Evolutionary conservation across 75 land plant genomes (phyloP).

Genomic region (Isoetes taiwanensis): DNA sequence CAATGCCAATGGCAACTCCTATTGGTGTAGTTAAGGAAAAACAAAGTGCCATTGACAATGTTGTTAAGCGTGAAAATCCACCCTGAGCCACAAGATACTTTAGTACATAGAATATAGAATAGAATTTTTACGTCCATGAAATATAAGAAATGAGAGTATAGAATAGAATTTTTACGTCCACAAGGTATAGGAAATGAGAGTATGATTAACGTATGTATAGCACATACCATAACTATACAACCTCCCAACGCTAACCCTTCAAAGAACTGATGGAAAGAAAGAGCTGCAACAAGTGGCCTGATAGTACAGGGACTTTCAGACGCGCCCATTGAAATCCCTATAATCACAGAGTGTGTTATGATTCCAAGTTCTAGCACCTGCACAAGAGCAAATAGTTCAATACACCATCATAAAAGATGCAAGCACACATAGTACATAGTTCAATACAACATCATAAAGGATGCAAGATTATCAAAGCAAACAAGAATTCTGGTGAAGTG

Average conservation of each 20-base stretch:
- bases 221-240: slow-evolving; percentile 31
- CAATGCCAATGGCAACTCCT: slow-evolving; percentile 29
- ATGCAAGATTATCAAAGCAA: neutral
- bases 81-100: slow-evolving; percentile 51
- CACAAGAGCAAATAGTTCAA: neutral
- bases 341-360: slow-evolving; percentile 29
- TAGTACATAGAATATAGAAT: too few species aligned
- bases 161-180: too few species aligned
- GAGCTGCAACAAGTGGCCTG: slow-evolving; percentile 22
- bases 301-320: slow-evolving; percentile 29
- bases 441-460: neutral
- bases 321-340: slow-evolving; percentile 30
- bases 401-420: slow-evolving; percentile 5
- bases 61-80: slow-evolving; percentile 31
- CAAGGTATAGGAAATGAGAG: too few species aligned
- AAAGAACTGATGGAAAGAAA: slow-evolving; percentile 30
- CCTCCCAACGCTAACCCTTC: slow-evolving; percentile 32
- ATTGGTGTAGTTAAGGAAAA: slow-evolving; percentile 35
- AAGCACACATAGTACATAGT: too few species aligned
- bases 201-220: too few species aligned
- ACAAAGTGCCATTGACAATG: slow-evolving; percentile 55
- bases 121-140: too few species aligned
- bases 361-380: slow-evolving; percentile 33
- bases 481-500: too few species aligned
- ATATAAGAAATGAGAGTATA: too few species aligned